Evolutionary conservation across 1,284 basidiomycete genomes (phyloP).

Genomic region (Fomitopsis schrenkii): DNA sequence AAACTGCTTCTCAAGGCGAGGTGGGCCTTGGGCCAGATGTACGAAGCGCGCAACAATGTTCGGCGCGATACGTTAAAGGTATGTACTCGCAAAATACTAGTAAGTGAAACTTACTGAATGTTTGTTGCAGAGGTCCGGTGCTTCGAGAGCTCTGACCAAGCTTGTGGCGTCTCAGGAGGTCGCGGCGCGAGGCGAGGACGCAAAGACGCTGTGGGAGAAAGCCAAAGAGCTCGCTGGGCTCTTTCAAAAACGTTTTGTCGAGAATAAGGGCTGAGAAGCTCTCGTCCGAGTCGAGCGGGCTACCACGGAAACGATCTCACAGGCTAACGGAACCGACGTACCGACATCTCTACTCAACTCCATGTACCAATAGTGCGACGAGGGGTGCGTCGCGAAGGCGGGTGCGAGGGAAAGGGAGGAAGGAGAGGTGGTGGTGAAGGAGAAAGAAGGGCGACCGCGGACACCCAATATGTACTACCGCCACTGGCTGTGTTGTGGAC

Average conservation of each 20-base stretch:
- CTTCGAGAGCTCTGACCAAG: not conserved
- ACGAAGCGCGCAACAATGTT: constrained; percentile 2
- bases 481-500: not conserved
- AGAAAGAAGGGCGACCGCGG: not conserved
- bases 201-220: not conserved
- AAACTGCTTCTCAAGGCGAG: not conserved
- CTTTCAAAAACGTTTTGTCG: not conserved
- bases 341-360: not conserved
- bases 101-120: not conserved
- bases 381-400: not conserved
- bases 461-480: not conserved
- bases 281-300: not conserved
- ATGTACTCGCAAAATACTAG: not conserved
- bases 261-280: not conserved
- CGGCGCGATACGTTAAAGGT: not conserved
- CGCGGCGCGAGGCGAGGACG: not conserved
- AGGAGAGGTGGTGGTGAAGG: not conserved
- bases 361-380: not conserved
- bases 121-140: not conserved
- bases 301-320: not conserved
- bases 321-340: not conserved
- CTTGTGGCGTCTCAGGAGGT: not conserved
- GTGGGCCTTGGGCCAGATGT: constrained; percentile 3
- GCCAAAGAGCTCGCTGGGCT: not conserved
- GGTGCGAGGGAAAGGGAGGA: not conserved